These are phyloP conservation scores for Ogataea nonfermentans DNA, from an alignment of 805 yeast species.

Conservation along the genomic window DNA sequence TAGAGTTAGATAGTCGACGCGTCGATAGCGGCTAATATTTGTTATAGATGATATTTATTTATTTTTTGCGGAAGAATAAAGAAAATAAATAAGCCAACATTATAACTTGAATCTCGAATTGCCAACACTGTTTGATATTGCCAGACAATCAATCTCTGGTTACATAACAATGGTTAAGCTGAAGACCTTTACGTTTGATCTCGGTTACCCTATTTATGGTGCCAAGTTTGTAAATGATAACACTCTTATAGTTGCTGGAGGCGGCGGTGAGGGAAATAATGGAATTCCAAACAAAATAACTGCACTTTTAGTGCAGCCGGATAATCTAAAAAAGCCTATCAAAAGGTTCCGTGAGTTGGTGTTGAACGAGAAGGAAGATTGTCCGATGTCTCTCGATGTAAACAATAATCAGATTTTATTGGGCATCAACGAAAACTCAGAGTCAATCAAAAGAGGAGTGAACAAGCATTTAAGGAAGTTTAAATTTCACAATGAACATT, in stretches of 20 bases:
- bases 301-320: constrained; percentile 57
- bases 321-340: constrained; percentile 44
- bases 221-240: constrained; percentile 63
- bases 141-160: no score
- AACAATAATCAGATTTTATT: constrained; percentile 53
- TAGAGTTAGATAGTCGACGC: constrained; percentile 3
- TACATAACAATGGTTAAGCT: constrained; percentile 24
- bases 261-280: constrained; percentile 92
- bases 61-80: background rate
- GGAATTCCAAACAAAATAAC: constrained; percentile 85
- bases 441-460: constrained; percentile 53
- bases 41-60: background rate
- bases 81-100: background rate
- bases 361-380: constrained; percentile 62
- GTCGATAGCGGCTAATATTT: constrained; percentile 1
- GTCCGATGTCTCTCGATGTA: constrained; percentile 80
- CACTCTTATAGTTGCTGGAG: constrained; percentile 77
- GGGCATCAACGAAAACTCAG: constrained; percentile 73
- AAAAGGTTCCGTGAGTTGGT: constrained; percentile 61
- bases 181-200: constrained; percentile 24
- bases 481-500: constrained; percentile 56
- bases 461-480: constrained; percentile 74
- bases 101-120: no score
- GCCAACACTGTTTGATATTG: no score
- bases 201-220: constrained; percentile 79